A percentile compares a stretch with the other conserved stretches of the same genome.
Conservation (phyloP, 371 early-diverging fungal species). For the Nematocida displodere region DNA sequence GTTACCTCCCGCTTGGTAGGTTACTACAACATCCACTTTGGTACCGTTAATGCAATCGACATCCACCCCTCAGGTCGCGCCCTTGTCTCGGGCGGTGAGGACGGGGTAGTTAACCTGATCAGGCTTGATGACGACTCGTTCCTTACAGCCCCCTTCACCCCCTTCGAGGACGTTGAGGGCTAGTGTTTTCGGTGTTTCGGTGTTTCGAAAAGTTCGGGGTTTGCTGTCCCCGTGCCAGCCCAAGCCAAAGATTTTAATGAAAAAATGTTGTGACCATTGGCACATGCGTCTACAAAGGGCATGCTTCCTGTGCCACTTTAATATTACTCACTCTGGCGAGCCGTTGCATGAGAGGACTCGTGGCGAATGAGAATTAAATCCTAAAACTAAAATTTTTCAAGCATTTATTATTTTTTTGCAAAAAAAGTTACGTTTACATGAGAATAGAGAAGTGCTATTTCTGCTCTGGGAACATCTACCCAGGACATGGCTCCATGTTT, state of each 20-base stretch:
- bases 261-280: constrained; percentile 41
- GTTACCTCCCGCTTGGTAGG: constrained; percentile 89
- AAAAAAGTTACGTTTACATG: constrained; percentile 68
- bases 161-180: not conserved
- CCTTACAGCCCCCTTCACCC: constrained; percentile 38
- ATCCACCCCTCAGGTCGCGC: constrained; percentile 84
- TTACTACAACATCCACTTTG: constrained; percentile 92
- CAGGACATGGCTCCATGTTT: constrained; percentile 95
- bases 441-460: constrained; percentile 97
- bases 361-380: constrained; percentile 52
- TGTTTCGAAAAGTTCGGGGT: not conserved
- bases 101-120: constrained; percentile 78
- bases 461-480: constrained; percentile 91
- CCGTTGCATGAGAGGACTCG: constrained; percentile 13
- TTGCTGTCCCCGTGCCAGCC: not conserved
- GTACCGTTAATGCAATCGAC: constrained; percentile 95
- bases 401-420: constrained; percentile 28
- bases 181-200: not conserved
- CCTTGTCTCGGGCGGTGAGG: constrained; percentile 91
- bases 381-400: constrained; percentile 21
- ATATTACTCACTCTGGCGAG: constrained; percentile 48
- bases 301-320: constrained; percentile 36
- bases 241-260: constrained; percentile 10
- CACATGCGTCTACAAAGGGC: constrained; percentile 26
- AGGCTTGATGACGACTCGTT: constrained; percentile 34